Conservation (phyloP, 176 grass and related monocot species). For the Rhynchospora tenuis region DNA sequence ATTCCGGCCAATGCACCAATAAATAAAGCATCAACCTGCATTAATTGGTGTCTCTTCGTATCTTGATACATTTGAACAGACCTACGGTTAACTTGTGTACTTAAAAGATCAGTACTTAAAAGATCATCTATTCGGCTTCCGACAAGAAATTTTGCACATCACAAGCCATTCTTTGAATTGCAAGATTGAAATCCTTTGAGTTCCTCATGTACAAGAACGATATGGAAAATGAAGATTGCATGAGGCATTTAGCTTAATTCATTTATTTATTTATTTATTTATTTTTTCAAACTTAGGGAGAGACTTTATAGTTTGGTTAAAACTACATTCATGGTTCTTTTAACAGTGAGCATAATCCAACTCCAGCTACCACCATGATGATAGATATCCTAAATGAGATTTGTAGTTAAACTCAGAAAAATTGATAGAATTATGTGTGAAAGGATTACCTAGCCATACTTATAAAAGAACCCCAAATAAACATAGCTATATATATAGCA, state of each 20-base stretch:
- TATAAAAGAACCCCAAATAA: too few relatives aligned
- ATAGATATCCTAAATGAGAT: neutral
- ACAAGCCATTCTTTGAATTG: neutral
- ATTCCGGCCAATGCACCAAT: neutral
- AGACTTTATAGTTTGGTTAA: too few relatives aligned
- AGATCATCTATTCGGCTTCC: neutral
- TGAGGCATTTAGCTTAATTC: neutral
- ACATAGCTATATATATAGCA: too few relatives aligned
- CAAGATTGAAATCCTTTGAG: neutral
- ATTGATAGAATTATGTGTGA: neutral
- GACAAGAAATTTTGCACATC: neutral
- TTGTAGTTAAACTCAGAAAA: neutral
- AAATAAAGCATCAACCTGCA: neutral
- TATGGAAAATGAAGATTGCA: neutral
- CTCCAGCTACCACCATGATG: neutral
- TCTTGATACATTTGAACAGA: neutral
- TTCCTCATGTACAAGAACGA: neutral
- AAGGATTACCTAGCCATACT: neutral
- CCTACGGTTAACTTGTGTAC: neutral
- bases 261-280: too few relatives aligned
- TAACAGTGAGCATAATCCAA: too few relatives aligned
- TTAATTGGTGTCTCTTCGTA: neutral
- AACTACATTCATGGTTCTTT: too few relatives aligned
- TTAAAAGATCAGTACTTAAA: neutral
- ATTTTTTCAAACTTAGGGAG: too few relatives aligned